Conservation (phyloP, 2,329 filamentous ascomycete species). For the Dactylellina drechsleri region DNA sequence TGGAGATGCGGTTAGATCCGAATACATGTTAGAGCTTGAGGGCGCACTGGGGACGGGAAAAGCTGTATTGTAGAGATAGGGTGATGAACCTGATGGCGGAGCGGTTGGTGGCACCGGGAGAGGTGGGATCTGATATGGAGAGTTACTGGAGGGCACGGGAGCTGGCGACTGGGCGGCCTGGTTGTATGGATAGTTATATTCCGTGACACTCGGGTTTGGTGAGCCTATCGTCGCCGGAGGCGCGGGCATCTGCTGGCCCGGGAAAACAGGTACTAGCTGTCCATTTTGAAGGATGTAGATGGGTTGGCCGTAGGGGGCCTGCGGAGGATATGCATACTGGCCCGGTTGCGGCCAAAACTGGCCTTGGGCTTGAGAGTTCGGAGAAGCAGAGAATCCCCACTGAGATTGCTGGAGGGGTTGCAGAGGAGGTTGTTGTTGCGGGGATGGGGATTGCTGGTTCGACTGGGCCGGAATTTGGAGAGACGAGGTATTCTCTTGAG, state of each 20-base stretch:
- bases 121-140: slow-evolving; percentile 39
- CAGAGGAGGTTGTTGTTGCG: slow-evolving; percentile 11
- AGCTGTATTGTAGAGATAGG: slow-evolving; percentile 16
- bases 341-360: slow-evolving; percentile 44
- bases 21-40: slow-evolving; percentile 2
- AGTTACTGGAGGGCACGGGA: slow-evolving; percentile 17
- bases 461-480: slow-evolving; percentile 16
- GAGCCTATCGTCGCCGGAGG: slow-evolving; percentile 27
- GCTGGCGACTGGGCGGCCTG: slow-evolving; percentile 25
- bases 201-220: slow-evolving; percentile 6
- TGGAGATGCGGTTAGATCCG: slow-evolving; percentile 30
- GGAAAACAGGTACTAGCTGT: slow-evolving; percentile 42
- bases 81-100: slow-evolving; percentile 28
- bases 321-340: slow-evolving; percentile 42
- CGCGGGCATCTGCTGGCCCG: slow-evolving; percentile 35
- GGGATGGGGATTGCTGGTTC: slow-evolving; percentile 5
- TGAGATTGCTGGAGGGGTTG: slow-evolving; percentile 26
- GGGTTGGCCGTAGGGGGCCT: slow-evolving; percentile 39
- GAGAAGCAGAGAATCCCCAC: slow-evolving; percentile 38
- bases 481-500: slow-evolving; percentile 15
- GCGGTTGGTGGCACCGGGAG: slow-evolving; percentile 43
- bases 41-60: slow-evolving; percentile 9
- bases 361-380: slow-evolving; percentile 26
- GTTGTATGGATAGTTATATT: slow-evolving; percentile 14
- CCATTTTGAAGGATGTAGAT: slow-evolving; percentile 47